phyloP scores from a whole-genome alignment of 345 rosid species.

The Hirschfeldia incana region DNA sequence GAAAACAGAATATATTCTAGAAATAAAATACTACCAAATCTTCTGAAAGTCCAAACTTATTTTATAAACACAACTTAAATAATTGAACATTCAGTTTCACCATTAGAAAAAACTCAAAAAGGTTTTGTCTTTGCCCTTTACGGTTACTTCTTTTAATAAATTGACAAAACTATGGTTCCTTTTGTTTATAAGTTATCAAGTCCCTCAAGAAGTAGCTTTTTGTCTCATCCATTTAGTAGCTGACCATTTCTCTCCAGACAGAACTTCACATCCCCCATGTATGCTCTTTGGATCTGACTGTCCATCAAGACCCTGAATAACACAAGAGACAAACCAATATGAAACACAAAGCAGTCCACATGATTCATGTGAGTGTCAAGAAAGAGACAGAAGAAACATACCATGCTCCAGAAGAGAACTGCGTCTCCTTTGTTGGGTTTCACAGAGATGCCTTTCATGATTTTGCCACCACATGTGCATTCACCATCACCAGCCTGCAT shows the following conservation, averaged over 20 bases:
- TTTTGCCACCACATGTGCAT: conserved; percentile 85
- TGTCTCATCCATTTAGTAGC: conserved; percentile 99
- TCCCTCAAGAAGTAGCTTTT: conserved; percentile 48
- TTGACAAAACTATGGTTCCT: not conserved
- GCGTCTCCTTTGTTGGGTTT: conserved; percentile 91
- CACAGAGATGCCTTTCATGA: conserved; percentile 72
- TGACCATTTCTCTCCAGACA: conserved; percentile 90
- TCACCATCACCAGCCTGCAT: conserved; percentile 84
- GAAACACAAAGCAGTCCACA: not conserved
- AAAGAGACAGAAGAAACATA: conserved; percentile 44
- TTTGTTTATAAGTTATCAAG: not conserved
- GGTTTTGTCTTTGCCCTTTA: too few species aligned
- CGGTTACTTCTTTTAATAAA: too few species aligned
- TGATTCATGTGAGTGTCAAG: not conserved
- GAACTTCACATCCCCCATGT: conserved; percentile 93
- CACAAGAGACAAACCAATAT: not conserved
- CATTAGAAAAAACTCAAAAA: too few species aligned
- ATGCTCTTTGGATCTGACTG: conserved; percentile 80
- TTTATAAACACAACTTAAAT: too few species aligned
- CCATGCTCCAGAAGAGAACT: conserved; percentile 99
- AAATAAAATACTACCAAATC: too few species aligned
- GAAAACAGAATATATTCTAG: too few species aligned
- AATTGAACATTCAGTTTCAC: too few species aligned
- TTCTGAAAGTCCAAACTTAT: too few species aligned
- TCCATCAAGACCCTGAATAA: conserved; percentile 73